Conservation (phyloP, 371 early-diverging fungal genomes). For the Encephalitozoon romaleae region DNA sequence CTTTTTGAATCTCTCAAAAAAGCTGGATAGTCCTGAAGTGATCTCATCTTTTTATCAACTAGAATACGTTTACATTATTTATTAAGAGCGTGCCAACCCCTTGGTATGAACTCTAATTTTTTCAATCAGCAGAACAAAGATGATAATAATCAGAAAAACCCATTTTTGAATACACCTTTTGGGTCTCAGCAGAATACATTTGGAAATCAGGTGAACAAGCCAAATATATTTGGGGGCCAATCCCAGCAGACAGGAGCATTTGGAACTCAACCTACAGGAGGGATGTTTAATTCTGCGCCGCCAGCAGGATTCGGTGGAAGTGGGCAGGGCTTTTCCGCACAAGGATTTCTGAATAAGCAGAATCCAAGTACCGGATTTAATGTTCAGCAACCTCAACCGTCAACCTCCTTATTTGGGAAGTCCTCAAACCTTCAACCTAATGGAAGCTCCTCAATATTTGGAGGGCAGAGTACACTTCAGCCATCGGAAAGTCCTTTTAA, state of each 20-base stretch:
- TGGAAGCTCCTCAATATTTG: background rate
- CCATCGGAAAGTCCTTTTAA: background rate
- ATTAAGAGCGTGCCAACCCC: background rate
- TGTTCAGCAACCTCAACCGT: background rate
- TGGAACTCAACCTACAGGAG: background rate
- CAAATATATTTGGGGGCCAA: background rate
- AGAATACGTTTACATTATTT: background rate
- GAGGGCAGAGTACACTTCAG: background rate
- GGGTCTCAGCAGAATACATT: background rate
- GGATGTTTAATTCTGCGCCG: background rate
- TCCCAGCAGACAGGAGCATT: background rate
- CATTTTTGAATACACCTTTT: background rate
- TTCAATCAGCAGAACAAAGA: slow-evolving; percentile 4
- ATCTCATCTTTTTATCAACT: background rate
- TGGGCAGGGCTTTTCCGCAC: background rate
- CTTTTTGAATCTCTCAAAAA: background rate
- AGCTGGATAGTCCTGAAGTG: background rate
- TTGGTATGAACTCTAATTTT: background rate
- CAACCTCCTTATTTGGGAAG: background rate
- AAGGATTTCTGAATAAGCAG: background rate
- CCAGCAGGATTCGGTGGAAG: background rate
- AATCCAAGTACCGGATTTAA: background rate
- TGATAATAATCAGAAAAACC: slow-evolving; percentile 1
- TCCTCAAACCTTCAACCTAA: background rate
- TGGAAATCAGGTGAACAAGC: background rate